Base-by-base conservation (phyloP, 129 eudicot genomes). In the Helianthus tuberosus region DNA sequence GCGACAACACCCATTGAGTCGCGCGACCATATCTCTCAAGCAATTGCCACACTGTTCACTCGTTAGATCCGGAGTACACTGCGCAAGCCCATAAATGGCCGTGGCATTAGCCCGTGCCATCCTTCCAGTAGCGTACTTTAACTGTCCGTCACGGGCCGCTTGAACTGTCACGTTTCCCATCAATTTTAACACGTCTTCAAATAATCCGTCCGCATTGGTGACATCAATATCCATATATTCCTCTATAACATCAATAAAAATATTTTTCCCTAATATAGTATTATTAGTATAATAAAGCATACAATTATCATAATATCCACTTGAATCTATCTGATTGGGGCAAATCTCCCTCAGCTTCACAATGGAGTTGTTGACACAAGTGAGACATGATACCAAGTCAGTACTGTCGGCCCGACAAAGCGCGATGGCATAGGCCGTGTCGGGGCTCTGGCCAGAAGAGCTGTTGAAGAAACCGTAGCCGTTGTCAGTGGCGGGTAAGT, bases 401-500 rank as follows among this genome's bases (percentile, higher is more conserved):
- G 60, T 20, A 20, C 23, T 25, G 69, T 82, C 89, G 5, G 84
- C 84, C 15, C 87, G 76, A 66, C 90, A 86, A 5, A 79, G 75
- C 41, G 54, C 69, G 62, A 79, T 64, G 17, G 80, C 87, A 38
- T 78, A 47, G 51, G 66, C 86, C 1, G 11, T 29, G 51, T 82
- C 23, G 5, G 72, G 64, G 32, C 32, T 44, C 4, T 8, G 17
- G 14, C 87, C 87, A 1, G 36, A 46, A 25, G 75, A 63, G n/a
- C 57, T 47, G 64, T 65, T 82, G 52, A 46, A 23, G 64, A 71
- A 82, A 16, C 57, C 55, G 39, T 5, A 62, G 10, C 71, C 11
- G 60, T 38, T 9, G 20, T 32, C 29, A 52, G 64, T 17, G 48
- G 72, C 10, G 66, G 74, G 61, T n/a, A 80, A 68, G 13, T 27